Evolutionary conservation across 441 rosid species (phyloP), one percentile per base, ranked within the genome.

Genomic region (Adansonia gregorii): DNA sequence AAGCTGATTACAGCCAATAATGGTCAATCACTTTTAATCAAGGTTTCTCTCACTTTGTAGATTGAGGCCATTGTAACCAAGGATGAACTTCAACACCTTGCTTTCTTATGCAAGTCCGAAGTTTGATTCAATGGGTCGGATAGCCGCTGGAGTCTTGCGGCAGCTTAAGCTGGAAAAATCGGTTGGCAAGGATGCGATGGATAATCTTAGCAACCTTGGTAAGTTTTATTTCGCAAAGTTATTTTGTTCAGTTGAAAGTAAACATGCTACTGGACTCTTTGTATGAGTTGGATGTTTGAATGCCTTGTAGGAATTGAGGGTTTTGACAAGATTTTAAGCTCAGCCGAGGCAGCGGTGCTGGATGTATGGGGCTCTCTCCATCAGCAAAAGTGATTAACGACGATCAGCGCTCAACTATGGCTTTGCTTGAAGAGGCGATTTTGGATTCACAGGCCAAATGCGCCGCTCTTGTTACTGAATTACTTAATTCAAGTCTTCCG

Each of bases 201-300:
- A 94, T 84, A 96, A 96, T 82, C 94, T 96, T 59, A 90, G 92
- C 94, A 96, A 91, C 85, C 94, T 96, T 31, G 99, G 99, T 96
- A 90, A 71, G 83, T 64, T 73, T 68, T n/a, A 70, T 63, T 67
- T 31, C 43, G 22, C 12, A 4, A 46, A 73, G 54, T 19, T 19
- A 56, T 73, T 56, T 41, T 8, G 41, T 73, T 59, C 31, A 63
- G 15, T 12, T 48, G 24, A 27, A n/a, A 22, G 8, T 51, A 8
- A 59, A 55, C 66, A 31, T 8, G 3, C 49, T 46, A n/a, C 41
- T 10, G 24, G 31, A 73, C 15, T 11, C 4, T 19, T 17, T 7
- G 8, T 74, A 11, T 51, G 51, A 9, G 3, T 46, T 76, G 68
- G 63, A 12, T 4, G 45, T 14, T 31, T 61, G 12, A 61, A 39